A percentile compares a stretch with the other conserved stretches of the same genome.
phyloP scores from a whole-genome alignment of 208 protist genomes.

The Acanthamoeba rhysodes region DNA sequence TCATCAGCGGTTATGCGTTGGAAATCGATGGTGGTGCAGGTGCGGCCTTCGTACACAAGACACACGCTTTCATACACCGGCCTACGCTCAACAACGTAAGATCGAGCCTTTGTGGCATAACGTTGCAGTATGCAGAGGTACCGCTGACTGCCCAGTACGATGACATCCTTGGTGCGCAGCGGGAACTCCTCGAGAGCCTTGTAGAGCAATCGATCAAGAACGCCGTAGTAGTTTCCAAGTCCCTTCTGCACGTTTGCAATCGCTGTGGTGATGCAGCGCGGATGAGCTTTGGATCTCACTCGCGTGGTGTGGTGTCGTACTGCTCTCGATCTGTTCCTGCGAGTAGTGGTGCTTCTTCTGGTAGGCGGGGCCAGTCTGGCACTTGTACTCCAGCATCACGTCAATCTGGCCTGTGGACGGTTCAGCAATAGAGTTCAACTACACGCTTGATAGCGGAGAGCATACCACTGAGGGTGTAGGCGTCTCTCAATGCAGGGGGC shows the following conservation, averaged over 20 bases:
- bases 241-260: background rate
- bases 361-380: constrained; percentile 17
- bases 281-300: background rate
- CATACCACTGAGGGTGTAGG: background rate
- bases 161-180: background rate
- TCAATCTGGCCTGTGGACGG: background rate
- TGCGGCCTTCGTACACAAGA: background rate
- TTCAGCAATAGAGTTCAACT: background rate
- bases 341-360: constrained; percentile 53
- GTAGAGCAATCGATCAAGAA: background rate
- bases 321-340: background rate
- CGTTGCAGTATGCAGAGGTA: background rate
- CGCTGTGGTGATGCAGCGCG: background rate
- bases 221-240: constrained; percentile 3
- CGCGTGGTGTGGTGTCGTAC: background rate
- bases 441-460: background rate
- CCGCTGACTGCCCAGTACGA: constrained; percentile 2
- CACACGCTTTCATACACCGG: constrained; percentile 57
- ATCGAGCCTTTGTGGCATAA: background rate
- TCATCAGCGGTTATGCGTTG: constrained; percentile 47
- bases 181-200: background rate
- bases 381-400: constrained; percentile 32
- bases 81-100: background rate
- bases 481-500: background rate
- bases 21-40: constrained; percentile 71